phyloP scores from a whole-genome alignment of 768 basidiomycete genomes.

The Filobasidium wieringae region DNA sequence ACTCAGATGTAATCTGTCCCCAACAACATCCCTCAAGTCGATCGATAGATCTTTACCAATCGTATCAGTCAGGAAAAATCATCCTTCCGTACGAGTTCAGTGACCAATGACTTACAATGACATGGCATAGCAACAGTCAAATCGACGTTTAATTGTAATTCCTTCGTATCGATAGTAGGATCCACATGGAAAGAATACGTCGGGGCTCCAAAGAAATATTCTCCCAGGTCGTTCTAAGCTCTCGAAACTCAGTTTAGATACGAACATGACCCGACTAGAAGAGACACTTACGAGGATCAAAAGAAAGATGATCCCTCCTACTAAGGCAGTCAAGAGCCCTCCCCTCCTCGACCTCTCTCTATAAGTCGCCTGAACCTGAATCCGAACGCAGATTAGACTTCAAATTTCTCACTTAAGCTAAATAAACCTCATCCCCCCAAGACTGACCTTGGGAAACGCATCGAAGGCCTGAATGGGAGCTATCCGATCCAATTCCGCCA shows the following conservation, averaged over 20 bases:
- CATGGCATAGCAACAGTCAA: slow-evolving; percentile 88
- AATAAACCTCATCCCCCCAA: neutral
- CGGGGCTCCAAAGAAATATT: slow-evolving; percentile 89
- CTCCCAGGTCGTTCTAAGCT: slow-evolving; percentile 61
- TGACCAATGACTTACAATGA: slow-evolving; percentile 52
- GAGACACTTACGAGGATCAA: slow-evolving; percentile 26
- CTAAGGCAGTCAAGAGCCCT: slow-evolving; percentile 30
- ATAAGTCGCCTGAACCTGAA: slow-evolving; percentile 35
- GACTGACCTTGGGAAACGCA: slow-evolving; percentile 36
- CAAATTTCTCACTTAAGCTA: neutral
- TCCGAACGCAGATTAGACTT: neutral
- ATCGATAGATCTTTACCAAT: slow-evolving; percentile 63
- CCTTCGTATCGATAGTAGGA: slow-evolving; percentile 45
- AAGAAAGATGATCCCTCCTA: slow-evolving; percentile 31
- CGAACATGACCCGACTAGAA: no score
- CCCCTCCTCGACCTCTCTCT: slow-evolving; percentile 26
- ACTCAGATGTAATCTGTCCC: slow-evolving; percentile 77
- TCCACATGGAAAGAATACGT: slow-evolving; percentile 84
- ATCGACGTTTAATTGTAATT: slow-evolving; percentile 80
- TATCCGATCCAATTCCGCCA: slow-evolving; percentile 36
- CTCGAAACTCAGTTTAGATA: no score
- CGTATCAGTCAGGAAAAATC: neutral
- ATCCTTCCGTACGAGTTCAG: neutral
- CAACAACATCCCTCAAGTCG: slow-evolving; percentile 84
- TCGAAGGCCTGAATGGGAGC: slow-evolving; percentile 37